Conservation (phyloP, 2,329 filamentous ascomycete genomes). For the Aspergillus hiratsukae region DNA sequence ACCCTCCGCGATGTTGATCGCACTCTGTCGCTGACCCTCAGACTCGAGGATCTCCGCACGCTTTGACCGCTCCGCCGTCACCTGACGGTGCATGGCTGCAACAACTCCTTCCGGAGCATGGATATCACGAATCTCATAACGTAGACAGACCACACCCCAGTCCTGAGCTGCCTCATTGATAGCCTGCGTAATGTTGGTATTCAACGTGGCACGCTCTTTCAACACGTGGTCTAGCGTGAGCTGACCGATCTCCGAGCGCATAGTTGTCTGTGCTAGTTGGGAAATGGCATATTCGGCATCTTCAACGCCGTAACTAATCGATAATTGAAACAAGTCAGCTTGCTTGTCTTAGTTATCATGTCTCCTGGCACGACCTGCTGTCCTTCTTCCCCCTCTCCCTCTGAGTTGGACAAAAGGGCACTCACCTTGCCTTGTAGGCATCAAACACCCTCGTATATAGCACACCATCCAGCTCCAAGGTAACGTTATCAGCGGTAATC, state of each 20-base stretch:
- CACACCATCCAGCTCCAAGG: conserved; percentile 90
- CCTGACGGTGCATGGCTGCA: conserved; percentile 96
- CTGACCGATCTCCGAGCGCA: conserved; percentile 97
- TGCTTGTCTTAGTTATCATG: not conserved
- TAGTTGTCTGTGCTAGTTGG: conserved; percentile 95
- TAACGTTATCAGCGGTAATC: conserved; percentile 98
- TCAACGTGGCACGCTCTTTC: conserved; percentile 92
- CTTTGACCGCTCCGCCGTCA: conserved; percentile 95
- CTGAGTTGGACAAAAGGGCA: conserved; percentile 6
- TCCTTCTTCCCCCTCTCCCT: not conserved
- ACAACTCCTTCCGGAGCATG: conserved; percentile 92
- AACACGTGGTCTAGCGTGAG: conserved; percentile 94
- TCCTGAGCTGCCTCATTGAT: conserved; percentile 97
- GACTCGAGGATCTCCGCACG: conserved; percentile 96
- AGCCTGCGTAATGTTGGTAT: conserved; percentile 96
- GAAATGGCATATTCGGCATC: conserved; percentile 98
- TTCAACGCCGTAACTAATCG: conserved; percentile 86
- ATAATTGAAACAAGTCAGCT: conserved; percentile 1
- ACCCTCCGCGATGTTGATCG: conserved; percentile 98
- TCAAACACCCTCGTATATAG: conserved; percentile 95
- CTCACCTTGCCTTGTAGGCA: conserved; percentile 91
- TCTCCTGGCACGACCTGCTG: not conserved
- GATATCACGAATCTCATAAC: conserved; percentile 98
- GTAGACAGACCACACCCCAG: conserved; percentile 92
- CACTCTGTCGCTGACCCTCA: conserved; percentile 92